These are phyloP conservation scores for Lithospermum erythrorhizon DNA, from an alignment of 257 asterid genomes.

Conservation along the genomic window DNA sequence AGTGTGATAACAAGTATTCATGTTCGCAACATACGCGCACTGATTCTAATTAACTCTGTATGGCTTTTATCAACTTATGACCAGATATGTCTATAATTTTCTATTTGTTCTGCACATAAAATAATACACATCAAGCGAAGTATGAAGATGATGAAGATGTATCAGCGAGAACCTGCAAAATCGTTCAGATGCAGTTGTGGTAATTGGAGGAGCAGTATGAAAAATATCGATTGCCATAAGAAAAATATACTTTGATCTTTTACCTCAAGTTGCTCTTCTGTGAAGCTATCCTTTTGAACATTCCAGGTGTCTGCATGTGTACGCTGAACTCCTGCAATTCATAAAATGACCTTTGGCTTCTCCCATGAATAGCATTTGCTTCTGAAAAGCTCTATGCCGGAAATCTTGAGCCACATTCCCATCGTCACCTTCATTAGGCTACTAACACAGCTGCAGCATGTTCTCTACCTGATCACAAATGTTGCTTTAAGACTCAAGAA, in stretches of 20 bases:
- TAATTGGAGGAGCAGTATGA: not conserved
- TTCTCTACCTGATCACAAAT: constrained; percentile 67
- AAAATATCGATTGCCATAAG: not conserved
- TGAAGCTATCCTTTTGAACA: constrained; percentile 77
- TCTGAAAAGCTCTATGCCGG: constrained; percentile 73
- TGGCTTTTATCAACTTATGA: too few species aligned
- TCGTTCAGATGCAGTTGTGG: constrained; percentile 1
- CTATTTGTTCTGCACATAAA: constrained; percentile 1
- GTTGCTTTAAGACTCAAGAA: constrained; percentile 4
- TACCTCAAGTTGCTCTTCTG: constrained; percentile 99
- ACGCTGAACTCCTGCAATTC: constrained; percentile 87
- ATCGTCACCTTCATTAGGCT: constrained; percentile 92
- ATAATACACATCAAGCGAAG: constrained; percentile 51
- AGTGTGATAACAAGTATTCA: too few species aligned
- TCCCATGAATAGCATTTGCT: constrained; percentile 52
- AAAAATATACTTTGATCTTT: not conserved
- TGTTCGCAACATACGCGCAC: too few species aligned
- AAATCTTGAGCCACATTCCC: constrained; percentile 60
- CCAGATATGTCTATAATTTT: constrained; percentile 6
- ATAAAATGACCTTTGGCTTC: constrained; percentile 49
- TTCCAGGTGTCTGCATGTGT: constrained; percentile 99
- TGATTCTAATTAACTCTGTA: too few species aligned
- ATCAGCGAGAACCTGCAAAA: constrained; percentile 84
- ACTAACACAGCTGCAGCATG: constrained; percentile 99
- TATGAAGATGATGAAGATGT: constrained; percentile 95